Conservation (phyloP, 192 early-diverging fungal species). For the Chytriomyces confervae region DNA sequence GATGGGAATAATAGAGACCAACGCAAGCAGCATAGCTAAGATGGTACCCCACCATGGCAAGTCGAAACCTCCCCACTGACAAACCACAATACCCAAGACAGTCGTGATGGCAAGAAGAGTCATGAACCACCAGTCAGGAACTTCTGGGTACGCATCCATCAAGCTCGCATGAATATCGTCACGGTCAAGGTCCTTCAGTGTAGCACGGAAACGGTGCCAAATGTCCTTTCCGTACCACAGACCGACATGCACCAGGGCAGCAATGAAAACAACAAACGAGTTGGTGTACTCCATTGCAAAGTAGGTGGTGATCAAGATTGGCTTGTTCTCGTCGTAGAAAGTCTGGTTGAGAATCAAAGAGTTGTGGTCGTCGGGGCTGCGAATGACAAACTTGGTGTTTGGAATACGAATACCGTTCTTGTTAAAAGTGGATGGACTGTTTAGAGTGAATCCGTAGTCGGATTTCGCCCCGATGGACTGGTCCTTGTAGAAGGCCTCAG, state of each 20-base stretch:
- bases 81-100: not conserved
- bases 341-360: slow-evolving; percentile 5
- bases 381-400: slow-evolving; percentile 7
- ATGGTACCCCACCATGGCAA: slow-evolving; percentile 37
- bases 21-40: slow-evolving; percentile 49
- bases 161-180: slow-evolving; percentile 27
- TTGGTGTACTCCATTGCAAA: slow-evolving; percentile 34
- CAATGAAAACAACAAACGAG: slow-evolving; percentile 55
- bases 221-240: slow-evolving; percentile 61
- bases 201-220: slow-evolving; percentile 20
- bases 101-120: not conserved
- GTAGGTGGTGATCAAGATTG: slow-evolving; percentile 23
- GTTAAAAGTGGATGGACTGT: slow-evolving; percentile 9
- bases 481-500: slow-evolving; percentile 32
- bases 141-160: slow-evolving; percentile 37
- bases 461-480: slow-evolving; percentile 11
- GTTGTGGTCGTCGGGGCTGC: too few relatives aligned
- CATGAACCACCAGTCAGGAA: slow-evolving; percentile 28
- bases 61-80: slow-evolving; percentile 20
- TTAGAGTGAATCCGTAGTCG: slow-evolving; percentile 1
- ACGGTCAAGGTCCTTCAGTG: slow-evolving; percentile 30
- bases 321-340: slow-evolving; percentile 21
- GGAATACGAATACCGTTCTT: slow-evolving; percentile 6
- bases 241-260: slow-evolving; percentile 63
- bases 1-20: slow-evolving; percentile 63